Evolutionary conservation across 495 filamentous ascomycete genomes (phyloP).

Genomic region (Evernia prunastri): DNA sequence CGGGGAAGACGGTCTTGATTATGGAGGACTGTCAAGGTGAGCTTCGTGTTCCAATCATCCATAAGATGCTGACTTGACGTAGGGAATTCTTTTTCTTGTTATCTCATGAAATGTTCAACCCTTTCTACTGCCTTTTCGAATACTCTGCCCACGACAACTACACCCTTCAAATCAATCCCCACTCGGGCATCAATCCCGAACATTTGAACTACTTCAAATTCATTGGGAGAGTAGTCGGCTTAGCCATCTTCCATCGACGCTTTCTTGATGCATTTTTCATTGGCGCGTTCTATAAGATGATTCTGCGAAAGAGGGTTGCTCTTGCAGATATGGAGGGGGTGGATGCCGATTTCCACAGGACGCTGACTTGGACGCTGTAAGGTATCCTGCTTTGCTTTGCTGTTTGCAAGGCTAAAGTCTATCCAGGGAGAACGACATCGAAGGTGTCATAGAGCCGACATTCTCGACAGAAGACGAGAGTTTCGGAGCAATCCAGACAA

Average conservation of each 20-base stretch:
- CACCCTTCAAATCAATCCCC: constrained; percentile 98
- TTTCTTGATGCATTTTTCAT: constrained; percentile 99
- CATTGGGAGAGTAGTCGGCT: constrained; percentile 93
- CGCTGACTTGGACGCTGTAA: constrained; percentile 87
- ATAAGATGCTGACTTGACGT: constrained; percentile 28
- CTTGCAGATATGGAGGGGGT: constrained; percentile 98
- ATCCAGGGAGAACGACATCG: constrained; percentile 83
- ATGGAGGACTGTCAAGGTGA: constrained; percentile 88
- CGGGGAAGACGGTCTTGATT: constrained; percentile 95
- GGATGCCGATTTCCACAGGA: constrained; percentile 93
- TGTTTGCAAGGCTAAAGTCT: constrained; percentile 23
- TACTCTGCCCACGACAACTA: constrained; percentile 99
- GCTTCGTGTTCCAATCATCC: background rate
- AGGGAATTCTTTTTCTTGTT: constrained; percentile 99
- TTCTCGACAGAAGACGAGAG: constrained; percentile 97
- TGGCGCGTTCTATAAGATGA: constrained; percentile 99
- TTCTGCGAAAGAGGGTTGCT: constrained; percentile 84
- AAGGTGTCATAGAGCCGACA: constrained; percentile 82
- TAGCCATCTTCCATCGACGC: constrained; percentile 96
- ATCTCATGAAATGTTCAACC: constrained; percentile 99
- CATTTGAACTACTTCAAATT: constrained; percentile 99
- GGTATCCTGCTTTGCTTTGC: constrained; percentile 25
- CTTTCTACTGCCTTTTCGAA: constrained; percentile 99
- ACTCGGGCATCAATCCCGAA: constrained; percentile 98
- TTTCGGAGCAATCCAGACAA: constrained; percentile 85